Evolutionary conservation across 805 yeast species (phyloP), one percentile per base, ranked within the genome.

Genomic region (Yarrowia sp.): DNA sequence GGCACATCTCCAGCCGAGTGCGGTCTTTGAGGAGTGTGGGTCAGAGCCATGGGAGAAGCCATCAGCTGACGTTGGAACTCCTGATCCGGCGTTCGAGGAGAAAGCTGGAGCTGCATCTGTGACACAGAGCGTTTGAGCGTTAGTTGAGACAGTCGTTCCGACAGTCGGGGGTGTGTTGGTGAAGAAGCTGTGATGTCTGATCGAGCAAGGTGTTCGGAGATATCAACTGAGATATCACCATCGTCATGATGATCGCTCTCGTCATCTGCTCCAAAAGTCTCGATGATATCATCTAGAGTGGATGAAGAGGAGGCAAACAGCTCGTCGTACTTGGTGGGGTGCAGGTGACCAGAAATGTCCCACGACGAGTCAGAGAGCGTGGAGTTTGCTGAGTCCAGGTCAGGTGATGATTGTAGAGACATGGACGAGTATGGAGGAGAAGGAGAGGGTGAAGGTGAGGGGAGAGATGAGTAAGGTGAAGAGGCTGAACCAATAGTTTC

Each of bases 221-320:
- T 51, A 33, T 51, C 58, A 22, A 51, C 43, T 22, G 58, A 51
- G n/a, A 51, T 51, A 9, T 51, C 58, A 2, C 58, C 58, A 8
- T 51, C 58, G 18, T 36, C 58, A n/a, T 36, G 31, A 8, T 9
- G 35, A 8, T 51, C 58, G 7, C 17, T 28, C 13, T 7, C 35
- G 17, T 55, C 60, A 17, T 53, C 61, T 3, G 31, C 61, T 13
- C 51, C 70, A 57, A 71, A 71, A 4, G 67, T 51, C 61, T 71
- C 73, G 3, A 71, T 64, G 14, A 71, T 71, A 6, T 65, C 69
- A 41, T 71, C 73, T 28, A 71, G 61, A 3, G 73, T 70, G 8
- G 73, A 71, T 4, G 72, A 65, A 2, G 71, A 68, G 22, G 70
- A 67, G 5, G 71, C 68, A 35, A 68, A 66, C 15, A 58, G 36